Evolutionary conservation across 345 rosid species (phyloP).

Genomic region (Erodium maritimum): DNA sequence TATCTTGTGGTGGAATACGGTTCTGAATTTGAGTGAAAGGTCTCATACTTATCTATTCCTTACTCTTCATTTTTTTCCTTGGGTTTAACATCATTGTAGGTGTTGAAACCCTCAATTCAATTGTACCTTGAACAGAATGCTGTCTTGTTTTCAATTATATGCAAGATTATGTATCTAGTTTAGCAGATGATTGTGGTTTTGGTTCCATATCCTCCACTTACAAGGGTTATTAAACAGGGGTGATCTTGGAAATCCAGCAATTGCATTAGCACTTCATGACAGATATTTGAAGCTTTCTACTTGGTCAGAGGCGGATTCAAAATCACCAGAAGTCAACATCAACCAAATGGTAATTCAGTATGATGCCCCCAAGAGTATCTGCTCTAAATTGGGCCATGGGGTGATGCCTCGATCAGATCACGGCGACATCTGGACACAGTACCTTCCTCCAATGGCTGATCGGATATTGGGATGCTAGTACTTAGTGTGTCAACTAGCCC

Average conservation of each 20-base stretch:
- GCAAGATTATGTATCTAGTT: not conserved
- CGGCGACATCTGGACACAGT: not conserved
- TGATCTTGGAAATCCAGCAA: slow-evolving; percentile 12
- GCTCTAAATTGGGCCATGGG: slow-evolving; percentile 5
- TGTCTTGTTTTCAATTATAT: not conserved
- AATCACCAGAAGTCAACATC: not conserved
- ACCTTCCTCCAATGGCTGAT: not conserved
- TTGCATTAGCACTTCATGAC: slow-evolving; percentile 20
- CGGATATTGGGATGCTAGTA: not conserved
- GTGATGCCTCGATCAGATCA: not conserved
- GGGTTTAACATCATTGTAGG: not conserved
- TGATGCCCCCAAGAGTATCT: slow-evolving; percentile 17
- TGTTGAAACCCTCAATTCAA: not conserved
- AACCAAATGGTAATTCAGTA: slow-evolving; percentile 8
- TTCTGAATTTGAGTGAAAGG: not conserved
- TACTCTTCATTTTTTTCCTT: not conserved
- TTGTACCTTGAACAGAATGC: not conserved
- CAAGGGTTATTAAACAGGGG: slow-evolving; percentile 8
- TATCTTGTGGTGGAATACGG: not conserved
- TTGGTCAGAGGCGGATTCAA: slow-evolving; percentile 18
- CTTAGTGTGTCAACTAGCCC: not conserved
- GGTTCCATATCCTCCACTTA: not conserved
- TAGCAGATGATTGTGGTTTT: not conserved
- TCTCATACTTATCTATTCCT: not conserved
- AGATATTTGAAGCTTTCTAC: slow-evolving; percentile 19